phyloP scores from a whole-genome alignment of 768 basidiomycete species.

The Russula compacta region DNA sequence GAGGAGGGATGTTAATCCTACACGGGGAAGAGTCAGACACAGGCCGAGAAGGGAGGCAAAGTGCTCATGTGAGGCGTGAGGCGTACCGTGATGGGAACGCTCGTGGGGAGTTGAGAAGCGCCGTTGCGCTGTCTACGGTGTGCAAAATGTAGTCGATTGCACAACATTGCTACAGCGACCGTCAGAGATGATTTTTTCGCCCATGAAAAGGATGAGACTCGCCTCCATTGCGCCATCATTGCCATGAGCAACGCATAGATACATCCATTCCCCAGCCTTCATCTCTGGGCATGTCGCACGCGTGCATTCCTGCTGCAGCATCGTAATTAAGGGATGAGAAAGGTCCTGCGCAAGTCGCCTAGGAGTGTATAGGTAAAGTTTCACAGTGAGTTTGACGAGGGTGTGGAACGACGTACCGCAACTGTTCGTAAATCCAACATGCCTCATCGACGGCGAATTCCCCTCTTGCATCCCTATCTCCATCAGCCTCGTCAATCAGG shows the following conservation, averaged over 20 bases:
- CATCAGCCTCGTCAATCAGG: conserved; percentile 28
- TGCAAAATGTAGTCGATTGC: conserved; percentile 95
- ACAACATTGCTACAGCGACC: conserved; percentile 66
- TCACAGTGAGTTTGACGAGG: background rate
- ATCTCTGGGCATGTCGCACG: conserved; percentile 87
- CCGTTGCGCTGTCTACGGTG: conserved; percentile 89
- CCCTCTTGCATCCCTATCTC: conserved; percentile 29
- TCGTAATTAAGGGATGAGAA: conserved; percentile 75
- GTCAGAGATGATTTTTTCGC: background rate
- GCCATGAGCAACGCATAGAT: conserved; percentile 91
- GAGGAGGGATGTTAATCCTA: conserved; percentile 72
- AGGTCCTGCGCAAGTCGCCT: conserved; percentile 87
- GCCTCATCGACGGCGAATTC: conserved; percentile 66
- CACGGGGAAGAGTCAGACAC: conserved; percentile 1
- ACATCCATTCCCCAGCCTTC: conserved; percentile 99
- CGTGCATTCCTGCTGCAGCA: conserved; percentile 81
- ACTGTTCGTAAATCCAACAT: conserved; percentile 76
- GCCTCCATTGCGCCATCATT: conserved; percentile 85
- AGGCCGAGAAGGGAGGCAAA: background rate
- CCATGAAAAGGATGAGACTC: conserved; percentile 18
- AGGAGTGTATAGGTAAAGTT: background rate
- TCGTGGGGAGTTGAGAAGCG: conserved; percentile 80
- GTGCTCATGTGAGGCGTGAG: conserved; percentile 16
- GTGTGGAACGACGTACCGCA: conserved; percentile 35
- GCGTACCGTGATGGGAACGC: conserved; percentile 83